Conservation (phyloP, 164 flowering plant genomes). For the Vitis amurensis region DNA sequence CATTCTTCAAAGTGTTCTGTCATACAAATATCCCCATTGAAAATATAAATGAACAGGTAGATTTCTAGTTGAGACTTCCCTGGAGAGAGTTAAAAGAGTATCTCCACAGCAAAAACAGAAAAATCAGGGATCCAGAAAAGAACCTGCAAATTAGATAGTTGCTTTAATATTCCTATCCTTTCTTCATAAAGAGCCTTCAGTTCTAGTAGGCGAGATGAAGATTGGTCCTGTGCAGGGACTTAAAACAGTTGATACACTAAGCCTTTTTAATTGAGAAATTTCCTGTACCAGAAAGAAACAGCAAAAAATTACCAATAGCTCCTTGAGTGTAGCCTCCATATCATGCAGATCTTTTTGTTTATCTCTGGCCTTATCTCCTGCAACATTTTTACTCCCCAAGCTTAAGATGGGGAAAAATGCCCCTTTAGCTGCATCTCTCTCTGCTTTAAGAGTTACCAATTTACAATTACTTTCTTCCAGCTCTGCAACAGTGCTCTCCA, state of each 20-base stretch:
- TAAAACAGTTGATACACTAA: slow-evolving; percentile 9
- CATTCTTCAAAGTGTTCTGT: slow-evolving; percentile 76
- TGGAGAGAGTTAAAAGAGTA: neutral
- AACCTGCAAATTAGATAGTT: slow-evolving; percentile 70
- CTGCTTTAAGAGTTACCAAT: slow-evolving; percentile 62
- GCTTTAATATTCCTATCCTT: slow-evolving; percentile 55
- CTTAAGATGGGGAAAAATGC: slow-evolving; percentile 60
- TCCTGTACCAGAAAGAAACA: slow-evolving; percentile 2
- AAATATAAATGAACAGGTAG: neutral
- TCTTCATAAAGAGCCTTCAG: slow-evolving; percentile 71
- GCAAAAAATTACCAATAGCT: slow-evolving; percentile 50
- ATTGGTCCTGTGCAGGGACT: slow-evolving; percentile 51
- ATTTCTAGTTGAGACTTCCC: neutral
- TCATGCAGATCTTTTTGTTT: slow-evolving; percentile 74
- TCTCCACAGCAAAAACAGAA: neutral
- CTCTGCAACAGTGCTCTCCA: slow-evolving; percentile 61
- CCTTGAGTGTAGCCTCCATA: slow-evolving; percentile 71
- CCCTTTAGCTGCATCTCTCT: slow-evolving; percentile 65
- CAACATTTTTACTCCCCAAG: slow-evolving; percentile 47
- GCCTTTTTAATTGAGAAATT: slow-evolving; percentile 5
- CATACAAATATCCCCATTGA: neutral
- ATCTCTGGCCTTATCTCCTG: slow-evolving; percentile 60
- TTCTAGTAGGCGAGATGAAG: slow-evolving; percentile 55
- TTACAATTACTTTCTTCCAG: slow-evolving; percentile 61
- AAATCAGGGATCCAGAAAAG: slow-evolving; percentile 5